Conservation (phyloP, 805 yeast species). For the Schwanniomyces occidentalis region DNA sequence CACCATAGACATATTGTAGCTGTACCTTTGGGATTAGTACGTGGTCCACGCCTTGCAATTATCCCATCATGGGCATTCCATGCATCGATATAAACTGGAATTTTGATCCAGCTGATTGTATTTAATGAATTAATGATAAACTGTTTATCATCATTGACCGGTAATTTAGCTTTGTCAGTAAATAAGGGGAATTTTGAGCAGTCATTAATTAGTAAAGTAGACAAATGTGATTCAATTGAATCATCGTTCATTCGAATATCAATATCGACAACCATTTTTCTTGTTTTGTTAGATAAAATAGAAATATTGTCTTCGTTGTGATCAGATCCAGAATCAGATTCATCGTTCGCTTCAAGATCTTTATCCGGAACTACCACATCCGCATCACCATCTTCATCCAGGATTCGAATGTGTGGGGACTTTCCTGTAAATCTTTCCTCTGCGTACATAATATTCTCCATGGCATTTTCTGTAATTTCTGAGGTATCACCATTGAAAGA, state of each 20-base stretch:
- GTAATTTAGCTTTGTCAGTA: constrained; percentile 21
- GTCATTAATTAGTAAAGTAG: constrained; percentile 16
- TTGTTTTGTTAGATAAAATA: constrained; percentile 3
- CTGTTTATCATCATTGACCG: constrained; percentile 37
- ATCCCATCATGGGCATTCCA: constrained; percentile 87
- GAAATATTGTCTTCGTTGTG: constrained; percentile 6
- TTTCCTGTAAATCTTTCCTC: constrained; percentile 27
- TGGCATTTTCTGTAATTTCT: constrained; percentile 31
- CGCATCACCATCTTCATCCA: constrained; percentile 14
- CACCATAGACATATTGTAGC: constrained; percentile 54
- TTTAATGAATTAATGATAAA: constrained; percentile 57
- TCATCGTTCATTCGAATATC: constrained; percentile 25
- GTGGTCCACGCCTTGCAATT: constrained; percentile 70
- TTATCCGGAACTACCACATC: constrained; percentile 12
- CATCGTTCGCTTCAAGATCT: constrained; percentile 10
- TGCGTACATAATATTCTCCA: constrained; percentile 39
- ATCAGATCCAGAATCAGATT: constrained; percentile 11
- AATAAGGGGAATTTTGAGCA: constrained; percentile 29
- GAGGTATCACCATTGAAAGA: constrained; percentile 45
- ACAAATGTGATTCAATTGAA: constrained; percentile 15
- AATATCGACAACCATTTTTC: constrained; percentile 19
- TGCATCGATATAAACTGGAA: constrained; percentile 68
- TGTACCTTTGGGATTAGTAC: constrained; percentile 50
- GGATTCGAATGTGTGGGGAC: constrained; percentile 8
- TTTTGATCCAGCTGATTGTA: constrained; percentile 69